Evolutionary conservation across 1,139 yeast species (phyloP).

Genomic region (Geotrichum armillariae): DNA sequence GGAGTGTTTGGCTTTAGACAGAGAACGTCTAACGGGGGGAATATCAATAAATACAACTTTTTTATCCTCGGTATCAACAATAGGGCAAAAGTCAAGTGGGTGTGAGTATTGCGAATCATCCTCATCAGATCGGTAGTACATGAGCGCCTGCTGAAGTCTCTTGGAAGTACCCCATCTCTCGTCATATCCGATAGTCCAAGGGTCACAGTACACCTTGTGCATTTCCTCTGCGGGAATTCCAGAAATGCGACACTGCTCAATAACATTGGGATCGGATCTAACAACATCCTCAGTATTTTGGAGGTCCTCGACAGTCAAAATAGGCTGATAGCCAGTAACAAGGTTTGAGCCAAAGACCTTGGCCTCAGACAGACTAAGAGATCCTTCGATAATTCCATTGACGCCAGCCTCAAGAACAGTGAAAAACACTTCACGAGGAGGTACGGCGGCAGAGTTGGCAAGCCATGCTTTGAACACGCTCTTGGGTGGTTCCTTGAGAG

Average conservation of each 20-base stretch:
- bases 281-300: slow-evolving; percentile 62
- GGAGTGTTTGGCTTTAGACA: slow-evolving; percentile 65
- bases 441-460: slow-evolving; percentile 43
- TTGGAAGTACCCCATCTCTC: slow-evolving; percentile 79
- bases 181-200: slow-evolving; percentile 85
- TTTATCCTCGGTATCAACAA: slow-evolving; percentile 68
- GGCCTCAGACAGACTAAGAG: slow-evolving; percentile 55
- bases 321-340: slow-evolving; percentile 67
- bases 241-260: slow-evolving; percentile 67
- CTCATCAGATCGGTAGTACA: slow-evolving; percentile 75
- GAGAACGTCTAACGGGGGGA: slow-evolving; percentile 71
- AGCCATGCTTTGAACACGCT: slow-evolving; percentile 63
- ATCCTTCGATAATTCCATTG: slow-evolving; percentile 67
- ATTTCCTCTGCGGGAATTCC: slow-evolving; percentile 67
- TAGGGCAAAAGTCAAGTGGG: slow-evolving; percentile 81
- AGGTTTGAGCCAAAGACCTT: slow-evolving; percentile 50
- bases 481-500: slow-evolving; percentile 71
- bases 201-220: slow-evolving; percentile 77
- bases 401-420: slow-evolving; percentile 60
- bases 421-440: slow-evolving; percentile 66
- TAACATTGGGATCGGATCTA: slow-evolving; percentile 66
- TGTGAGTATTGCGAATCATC: slow-evolving; percentile 83
- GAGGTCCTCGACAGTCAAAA: slow-evolving; percentile 69
- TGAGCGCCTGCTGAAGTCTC: slow-evolving; percentile 77
- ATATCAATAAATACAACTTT: slow-evolving; percentile 73